phyloP scores from a whole-genome alignment of 2,329 filamentous ascomycete genomes.

The Xylariaceae sp. region DNA sequence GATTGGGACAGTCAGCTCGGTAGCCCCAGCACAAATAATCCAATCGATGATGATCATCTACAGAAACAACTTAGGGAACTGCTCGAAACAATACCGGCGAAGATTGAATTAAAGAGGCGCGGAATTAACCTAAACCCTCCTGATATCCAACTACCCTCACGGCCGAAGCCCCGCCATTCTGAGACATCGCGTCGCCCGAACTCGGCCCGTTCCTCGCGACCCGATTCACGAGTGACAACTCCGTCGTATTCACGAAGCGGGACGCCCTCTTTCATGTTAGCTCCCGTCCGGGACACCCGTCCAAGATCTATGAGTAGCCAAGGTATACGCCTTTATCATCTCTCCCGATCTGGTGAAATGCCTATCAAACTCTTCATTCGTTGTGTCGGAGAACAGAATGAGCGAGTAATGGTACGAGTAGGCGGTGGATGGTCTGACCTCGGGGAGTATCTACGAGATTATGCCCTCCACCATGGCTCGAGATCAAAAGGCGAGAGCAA shows the following conservation, averaged over 20 bases:
- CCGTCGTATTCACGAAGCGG: conserved; percentile 58
- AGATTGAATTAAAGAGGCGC: conserved; percentile 66
- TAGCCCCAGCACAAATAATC: conserved; percentile 37
- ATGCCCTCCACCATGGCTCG: conserved; percentile 86
- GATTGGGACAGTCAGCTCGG: conserved; percentile 33
- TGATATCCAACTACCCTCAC: conserved; percentile 48
- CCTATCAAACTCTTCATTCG: conserved; percentile 95
- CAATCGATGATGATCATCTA: conserved; percentile 59
- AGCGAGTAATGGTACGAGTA: conserved; percentile 96
- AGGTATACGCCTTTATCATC: conserved; percentile 88
- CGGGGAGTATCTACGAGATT: conserved; percentile 90
- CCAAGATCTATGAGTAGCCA: conserved; percentile 49
- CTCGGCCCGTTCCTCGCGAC: conserved; percentile 46
- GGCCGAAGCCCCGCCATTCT: conserved; percentile 42
- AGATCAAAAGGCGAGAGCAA: conserved; percentile 52
- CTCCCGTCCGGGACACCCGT: conserved; percentile 52
- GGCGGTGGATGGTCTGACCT: conserved; percentile 98
- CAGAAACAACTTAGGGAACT: conserved; percentile 78
- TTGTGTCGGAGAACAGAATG: conserved; percentile 81
- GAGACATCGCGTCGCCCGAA: conserved; percentile 45
- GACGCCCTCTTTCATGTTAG: conserved; percentile 61
- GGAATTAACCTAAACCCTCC: conserved; percentile 55
- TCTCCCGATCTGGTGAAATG: conserved; percentile 76
- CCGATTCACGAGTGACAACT: conserved; percentile 47
- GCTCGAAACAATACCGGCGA: conserved; percentile 70